Conservation (phyloP, 495 filamentous ascomycete genomes). For the Filosporella fistucella region DNA sequence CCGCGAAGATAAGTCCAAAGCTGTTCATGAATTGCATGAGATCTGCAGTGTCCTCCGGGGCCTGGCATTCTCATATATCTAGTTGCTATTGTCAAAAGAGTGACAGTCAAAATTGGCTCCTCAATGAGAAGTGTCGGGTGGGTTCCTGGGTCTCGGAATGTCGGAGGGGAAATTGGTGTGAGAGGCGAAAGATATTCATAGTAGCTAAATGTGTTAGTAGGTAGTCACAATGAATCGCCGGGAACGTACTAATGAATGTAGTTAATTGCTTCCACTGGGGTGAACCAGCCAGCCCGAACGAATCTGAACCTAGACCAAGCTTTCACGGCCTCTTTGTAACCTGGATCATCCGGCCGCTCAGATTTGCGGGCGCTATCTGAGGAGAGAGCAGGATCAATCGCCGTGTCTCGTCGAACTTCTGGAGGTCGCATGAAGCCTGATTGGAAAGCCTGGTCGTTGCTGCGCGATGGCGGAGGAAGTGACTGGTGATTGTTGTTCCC, state of each 20-base stretch:
- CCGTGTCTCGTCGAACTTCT: slow-evolving; percentile 9
- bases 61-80: slow-evolving; percentile 74
- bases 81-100: slow-evolving; percentile 84
- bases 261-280: slow-evolving; percentile 81
- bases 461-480: slow-evolving; percentile 9
- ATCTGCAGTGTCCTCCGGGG: slow-evolving; percentile 77
- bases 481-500: slow-evolving; percentile 5
- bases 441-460: slow-evolving; percentile 5
- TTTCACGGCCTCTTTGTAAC: slow-evolving; percentile 65
- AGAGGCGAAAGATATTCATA: slow-evolving; percentile 84
- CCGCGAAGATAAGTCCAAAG: slow-evolving; percentile 92
- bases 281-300: slow-evolving; percentile 94
- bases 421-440: slow-evolving; percentile 12
- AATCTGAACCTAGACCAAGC: slow-evolving; percentile 90
- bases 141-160: slow-evolving; percentile 68
- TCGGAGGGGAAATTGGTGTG: slow-evolving; percentile 85
- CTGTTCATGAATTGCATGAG: slow-evolving; percentile 88
- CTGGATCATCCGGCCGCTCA: slow-evolving; percentile 36
- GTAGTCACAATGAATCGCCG: not conserved
- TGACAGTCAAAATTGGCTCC: slow-evolving; percentile 88
- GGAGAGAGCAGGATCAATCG: slow-evolving; percentile 21
- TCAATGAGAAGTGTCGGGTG: slow-evolving; percentile 77
- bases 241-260: slow-evolving; percentile 82
- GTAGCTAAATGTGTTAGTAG: slow-evolving; percentile 52
- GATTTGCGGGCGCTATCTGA: slow-evolving; percentile 1